phyloP scores from a whole-genome alignment of 1,284 basidiomycete species.

The Tilletiopsis washingtonensis region DNA sequence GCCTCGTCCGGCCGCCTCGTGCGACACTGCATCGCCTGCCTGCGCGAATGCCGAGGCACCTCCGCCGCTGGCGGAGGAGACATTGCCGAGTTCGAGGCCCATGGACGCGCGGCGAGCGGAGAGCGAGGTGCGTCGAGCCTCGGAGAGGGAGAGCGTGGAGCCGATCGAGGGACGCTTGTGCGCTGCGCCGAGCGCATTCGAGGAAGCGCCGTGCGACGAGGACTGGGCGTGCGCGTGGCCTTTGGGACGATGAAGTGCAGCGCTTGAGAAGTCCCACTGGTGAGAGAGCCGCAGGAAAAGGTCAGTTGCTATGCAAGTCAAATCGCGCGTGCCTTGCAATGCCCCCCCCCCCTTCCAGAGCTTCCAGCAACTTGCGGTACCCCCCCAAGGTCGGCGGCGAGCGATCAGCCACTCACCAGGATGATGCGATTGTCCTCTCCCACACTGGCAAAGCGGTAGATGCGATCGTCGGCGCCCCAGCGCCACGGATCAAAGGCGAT shows the following conservation, averaged over 20 bases:
- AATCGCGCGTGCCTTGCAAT: no score
- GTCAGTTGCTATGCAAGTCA: no score
- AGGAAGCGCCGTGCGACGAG: constrained; percentile 6
- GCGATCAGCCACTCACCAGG: constrained; percentile 4
- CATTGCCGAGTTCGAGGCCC: not conserved
- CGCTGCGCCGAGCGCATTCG: not conserved
- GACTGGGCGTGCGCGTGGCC: no score
- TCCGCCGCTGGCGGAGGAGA: not conserved
- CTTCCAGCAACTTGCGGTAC: no score
- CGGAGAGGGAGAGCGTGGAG: not conserved
- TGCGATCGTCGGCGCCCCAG: constrained; percentile 54
- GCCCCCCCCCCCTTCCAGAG: no score
- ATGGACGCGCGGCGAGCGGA: not conserved
- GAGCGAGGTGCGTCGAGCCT: not conserved
- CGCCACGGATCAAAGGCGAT: constrained; percentile 73
- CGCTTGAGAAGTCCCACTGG: constrained; percentile 36
- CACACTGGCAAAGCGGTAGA: constrained; percentile 37
- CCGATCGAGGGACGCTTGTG: not conserved
- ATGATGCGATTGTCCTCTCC: constrained; percentile 42
- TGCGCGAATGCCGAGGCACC: not conserved
- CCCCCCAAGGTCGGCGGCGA: not conserved
- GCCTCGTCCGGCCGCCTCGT: not conserved
- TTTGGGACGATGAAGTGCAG: constrained; percentile 28
- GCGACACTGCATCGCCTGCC: not conserved
- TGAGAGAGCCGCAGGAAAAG: not conserved